phyloP scores from a whole-genome alignment of 208 protist species.

The Eutreptiella sp. region DNA sequence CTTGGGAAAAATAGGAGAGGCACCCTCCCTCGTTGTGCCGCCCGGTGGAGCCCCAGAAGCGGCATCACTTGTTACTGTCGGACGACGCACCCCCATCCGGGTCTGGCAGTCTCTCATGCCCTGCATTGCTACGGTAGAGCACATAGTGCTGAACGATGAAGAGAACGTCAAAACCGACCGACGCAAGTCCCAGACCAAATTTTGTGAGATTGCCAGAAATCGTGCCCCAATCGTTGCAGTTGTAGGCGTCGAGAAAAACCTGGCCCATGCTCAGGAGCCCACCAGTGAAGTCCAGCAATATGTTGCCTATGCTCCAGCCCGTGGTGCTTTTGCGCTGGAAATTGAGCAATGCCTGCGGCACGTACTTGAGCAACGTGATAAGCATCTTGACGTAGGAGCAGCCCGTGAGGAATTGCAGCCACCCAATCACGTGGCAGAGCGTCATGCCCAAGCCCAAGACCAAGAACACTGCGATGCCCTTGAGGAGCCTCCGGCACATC shows the following conservation, averaged over 20 bases:
- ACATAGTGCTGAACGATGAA: slow-evolving; percentile 65
- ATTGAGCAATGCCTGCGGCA: slow-evolving; percentile 59
- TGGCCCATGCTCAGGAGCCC: slow-evolving; percentile 46
- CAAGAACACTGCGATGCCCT: slow-evolving; percentile 16
- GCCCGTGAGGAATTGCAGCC: slow-evolving; percentile 41
- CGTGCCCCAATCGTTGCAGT: slow-evolving; percentile 40
- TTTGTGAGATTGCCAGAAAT: slow-evolving; percentile 58
- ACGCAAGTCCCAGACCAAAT: slow-evolving; percentile 49
- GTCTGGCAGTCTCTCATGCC: no score
- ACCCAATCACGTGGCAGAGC: slow-evolving; percentile 6
- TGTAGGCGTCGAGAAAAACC: slow-evolving; percentile 41
- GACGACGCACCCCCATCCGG: no score
- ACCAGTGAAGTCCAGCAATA: slow-evolving; percentile 57
- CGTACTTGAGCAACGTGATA: slow-evolving; percentile 54
- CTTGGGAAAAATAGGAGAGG: no score
- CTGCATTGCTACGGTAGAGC: no score
- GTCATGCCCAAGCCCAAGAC: slow-evolving; percentile 21
- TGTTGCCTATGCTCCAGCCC: slow-evolving; percentile 59
- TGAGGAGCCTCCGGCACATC: background rate
- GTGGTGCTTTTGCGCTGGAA: slow-evolving; percentile 48
- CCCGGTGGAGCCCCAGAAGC: no score
- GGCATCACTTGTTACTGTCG: no score
- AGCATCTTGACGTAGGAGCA: slow-evolving; percentile 50
- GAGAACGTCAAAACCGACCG: slow-evolving; percentile 52
- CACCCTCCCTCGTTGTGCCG: no score